Evolutionary conservation across 179 eudicot species (phyloP), one percentile per base, ranked within the genome.

Genomic region (Gypsophila paniculata): DNA sequence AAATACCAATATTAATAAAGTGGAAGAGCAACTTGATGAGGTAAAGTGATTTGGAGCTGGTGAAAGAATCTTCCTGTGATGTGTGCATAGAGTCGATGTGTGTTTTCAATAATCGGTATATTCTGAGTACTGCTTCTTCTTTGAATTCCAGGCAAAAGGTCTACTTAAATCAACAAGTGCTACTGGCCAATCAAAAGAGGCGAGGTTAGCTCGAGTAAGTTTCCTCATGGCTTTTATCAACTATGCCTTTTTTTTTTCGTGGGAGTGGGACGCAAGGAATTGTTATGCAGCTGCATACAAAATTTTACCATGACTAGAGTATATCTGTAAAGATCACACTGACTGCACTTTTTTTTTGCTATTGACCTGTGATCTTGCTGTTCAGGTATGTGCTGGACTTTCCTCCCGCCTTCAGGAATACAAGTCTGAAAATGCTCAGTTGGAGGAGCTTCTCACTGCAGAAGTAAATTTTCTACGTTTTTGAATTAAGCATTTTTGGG

Each of bases 341-440:
- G 23, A 38, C 26, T 13, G 21, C 0, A 15, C 17, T 36, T 19
- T 66, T 51, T 51, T 59, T 23, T 39, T 15, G 5, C 65, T n/a
- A 58, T 29, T 75, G 32, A 72, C 29, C 26, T 32, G 61, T 71
- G 70, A 36, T 68, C 65, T 76, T 81, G 51, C 64, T 82, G 36
- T 76, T 79, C 83, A 95, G 99, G 98, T 95, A 69, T 95, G 99
- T 87, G 98, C 98, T 80, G 99, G 99, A 72, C 99, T 95, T 82
- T 89, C 93, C 77, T 84, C 97, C 48, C 98, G 99, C 72, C 93
- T 95, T 73, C 99, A 95, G 78, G 99, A 95, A 81, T 92, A 88
- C 86, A 95, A 95, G 80, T 86, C 86, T 70, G 99, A 95, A 83
- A 90, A 87, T 86, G 96, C 99, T 72, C 99, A 95, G 82, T 81